Evolutionary conservation across 2,329 filamentous ascomycete species (phyloP), one percentile per base, ranked within the genome.

Genomic region (Hyphodiscus sp.): DNA sequence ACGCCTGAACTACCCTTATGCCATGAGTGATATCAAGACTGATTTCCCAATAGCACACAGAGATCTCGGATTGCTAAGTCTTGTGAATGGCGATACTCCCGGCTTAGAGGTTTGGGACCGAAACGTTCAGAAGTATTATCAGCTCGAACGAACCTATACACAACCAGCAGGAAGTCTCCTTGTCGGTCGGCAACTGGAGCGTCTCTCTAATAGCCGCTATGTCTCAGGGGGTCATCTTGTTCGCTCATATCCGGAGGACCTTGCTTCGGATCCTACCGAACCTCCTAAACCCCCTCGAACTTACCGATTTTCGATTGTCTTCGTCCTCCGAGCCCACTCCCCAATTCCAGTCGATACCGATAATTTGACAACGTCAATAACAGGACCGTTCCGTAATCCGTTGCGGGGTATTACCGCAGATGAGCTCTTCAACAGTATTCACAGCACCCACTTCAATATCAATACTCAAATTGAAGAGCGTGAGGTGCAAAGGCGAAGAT

Each of bases 291-390:
- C 45, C 41, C 4, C 33, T 15, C 33, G 33, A 38, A 2, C 11
- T 9, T 64, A 60, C 38, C 52, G 61, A 13, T 63, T 62, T 38
- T 65, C 63, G 2, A 58, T 64, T 26, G 62, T 65, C 11, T 64
- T 65, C 48, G 60, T 65, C n/a, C 47, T 64, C 23, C 51, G 61
- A 38, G 62, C 62, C 7, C 61, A 65, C 50, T 53, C 52, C n/a
- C 53, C 60, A 1, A 42, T 62, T 2, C 48, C 45, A 1, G 53
- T 65, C 19, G 47, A 65, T 52, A 65, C 62, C 2, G 55, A 63
- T 44, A 33, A 57, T 20, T 49, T 65, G 23, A 61, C 59, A 1
- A 65, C 61, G 2, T 15, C 29, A 1, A 63, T 65, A 38, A 65
- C 63, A 3, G 63, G 62, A 3, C 13, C 47, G 16, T 65, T 61